Evolutionary conservation across 345 rosid genomes (phyloP).

Genomic region (Chamaenerion angustifolium): DNA sequence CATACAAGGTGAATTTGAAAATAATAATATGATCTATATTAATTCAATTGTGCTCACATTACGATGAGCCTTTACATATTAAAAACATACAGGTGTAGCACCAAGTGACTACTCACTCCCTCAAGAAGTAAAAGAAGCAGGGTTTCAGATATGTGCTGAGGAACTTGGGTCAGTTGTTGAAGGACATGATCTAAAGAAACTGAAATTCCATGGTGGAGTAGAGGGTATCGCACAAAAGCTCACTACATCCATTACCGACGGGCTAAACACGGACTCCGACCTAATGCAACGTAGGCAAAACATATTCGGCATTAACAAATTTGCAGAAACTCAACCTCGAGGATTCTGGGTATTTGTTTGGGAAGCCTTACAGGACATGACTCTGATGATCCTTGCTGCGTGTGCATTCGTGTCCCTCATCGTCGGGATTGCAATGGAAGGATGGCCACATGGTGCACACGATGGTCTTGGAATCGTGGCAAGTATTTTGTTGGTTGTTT

Average conservation of each 20-base stretch:
- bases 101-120: slow-evolving; percentile 74
- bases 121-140: slow-evolving; percentile 64
- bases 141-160: slow-evolving; percentile 68
- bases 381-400: slow-evolving; percentile 78
- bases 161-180: slow-evolving; percentile 81
- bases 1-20: slow-evolving; percentile 38
- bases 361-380: slow-evolving; percentile 97
- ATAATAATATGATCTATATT: too few relatives aligned
- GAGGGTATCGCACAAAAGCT: slow-evolving; percentile 56
- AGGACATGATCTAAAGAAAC: slow-evolving; percentile 66
- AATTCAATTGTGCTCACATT: too few relatives aligned
- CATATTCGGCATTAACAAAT: slow-evolving; percentile 67
- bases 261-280: slow-evolving; percentile 29
- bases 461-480: slow-evolving; percentile 93
- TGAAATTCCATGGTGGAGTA: slow-evolving; percentile 65
- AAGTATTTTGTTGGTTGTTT: slow-evolving; percentile 71
- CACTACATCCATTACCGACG: slow-evolving; percentile 35
- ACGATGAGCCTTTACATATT: too few relatives aligned
- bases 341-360: slow-evolving; percentile 78
- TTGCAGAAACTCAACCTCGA: slow-evolving; percentile 51
- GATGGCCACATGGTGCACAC: slow-evolving; percentile 91
- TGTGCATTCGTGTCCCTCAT: slow-evolving; percentile 80
- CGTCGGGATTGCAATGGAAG: slow-evolving; percentile 88
- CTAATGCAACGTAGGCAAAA: slow-evolving; percentile 45
- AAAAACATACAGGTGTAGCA: slow-evolving; percentile 32